Evolutionary conservation across 192 early-diverging fungal species (phyloP).

Genomic region (Chytriomyces confervae): DNA sequence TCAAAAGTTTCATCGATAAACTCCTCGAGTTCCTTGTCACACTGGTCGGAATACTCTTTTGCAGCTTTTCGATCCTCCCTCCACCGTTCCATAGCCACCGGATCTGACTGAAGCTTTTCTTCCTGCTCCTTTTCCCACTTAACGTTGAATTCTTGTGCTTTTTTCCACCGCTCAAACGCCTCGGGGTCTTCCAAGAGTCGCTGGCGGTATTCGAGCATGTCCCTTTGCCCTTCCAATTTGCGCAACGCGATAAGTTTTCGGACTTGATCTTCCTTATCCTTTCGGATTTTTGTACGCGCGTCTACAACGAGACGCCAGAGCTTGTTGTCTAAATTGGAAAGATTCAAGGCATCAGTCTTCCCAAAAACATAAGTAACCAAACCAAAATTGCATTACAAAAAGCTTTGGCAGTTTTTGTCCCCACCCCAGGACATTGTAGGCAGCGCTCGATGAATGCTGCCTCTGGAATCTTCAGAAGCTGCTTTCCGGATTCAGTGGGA

Average conservation of each 20-base stretch:
- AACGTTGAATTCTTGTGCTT: not conserved
- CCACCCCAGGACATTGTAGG: conserved; percentile 37
- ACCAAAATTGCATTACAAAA: conserved; percentile 53
- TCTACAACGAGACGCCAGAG: conserved; percentile 27
- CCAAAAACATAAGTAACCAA: too few relatives aligned
- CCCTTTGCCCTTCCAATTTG: not conserved
- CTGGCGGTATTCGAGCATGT: not conserved
- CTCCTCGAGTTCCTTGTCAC: not conserved
- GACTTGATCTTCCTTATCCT: conserved; percentile 3
- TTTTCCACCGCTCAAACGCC: conserved; percentile 17
- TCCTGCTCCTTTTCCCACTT: not conserved
- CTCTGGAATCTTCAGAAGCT: conserved; percentile 50
- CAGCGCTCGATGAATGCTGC: conserved; percentile 50
- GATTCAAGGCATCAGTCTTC: too few relatives aligned
- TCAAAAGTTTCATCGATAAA: not conserved
- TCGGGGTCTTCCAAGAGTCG: not conserved
- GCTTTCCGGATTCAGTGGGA: conserved; percentile 52
- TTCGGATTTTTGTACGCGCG: conserved; percentile 18
- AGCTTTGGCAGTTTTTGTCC: conserved; percentile 43
- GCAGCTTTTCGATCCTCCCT: conserved; percentile 15
- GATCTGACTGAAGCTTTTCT: conserved; percentile 4
- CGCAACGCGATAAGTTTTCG: not conserved
- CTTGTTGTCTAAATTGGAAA: conserved; percentile 4
- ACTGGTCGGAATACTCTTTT: conserved; percentile 7
- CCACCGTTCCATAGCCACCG: not conserved